Base-by-base conservation (phyloP, 176 grass and related monocot species). In the Musa beccarii region DNA sequence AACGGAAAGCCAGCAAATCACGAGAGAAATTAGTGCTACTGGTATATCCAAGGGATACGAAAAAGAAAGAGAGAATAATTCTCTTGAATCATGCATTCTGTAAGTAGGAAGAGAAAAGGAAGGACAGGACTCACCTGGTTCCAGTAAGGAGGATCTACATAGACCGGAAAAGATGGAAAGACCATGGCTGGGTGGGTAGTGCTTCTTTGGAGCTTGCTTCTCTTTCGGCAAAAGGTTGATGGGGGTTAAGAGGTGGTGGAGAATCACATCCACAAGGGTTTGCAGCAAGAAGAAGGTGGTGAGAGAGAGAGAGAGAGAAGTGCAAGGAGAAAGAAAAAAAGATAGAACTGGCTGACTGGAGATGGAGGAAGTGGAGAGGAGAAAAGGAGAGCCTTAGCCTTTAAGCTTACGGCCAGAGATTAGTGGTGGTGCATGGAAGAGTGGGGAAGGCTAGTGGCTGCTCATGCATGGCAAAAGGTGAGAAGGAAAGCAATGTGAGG, bases 71-170 rank as follows among this genome's bases (percentile, higher is more conserved):
- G 9, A 57, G 54, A 57, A 17, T 57, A 57, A 13, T 57, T 21
- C 20, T 62, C 2, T 62, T 15, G 17, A 19, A 19, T 62, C 15
- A 19, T 62, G 1, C 57, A 62, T 62, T 15, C 57, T 62, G 15
- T 21, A 62, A 9, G 57, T 15, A 62, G 57, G 20, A 62, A 13
- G 16, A 68, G 13, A 49, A 43, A 14, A 29, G 20, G 26, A 15
- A 68, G 26, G 12, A 43, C 24, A 71, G 14, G 8, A 51, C 1
- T 71, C 68, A 71, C 68, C 68, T 71, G 68, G 68, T 71, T 71
- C 68, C 29, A 71, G 50, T 71, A 52, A 26, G 68, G 68, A 21
- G 68, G 68, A 71, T 71, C 68, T 71, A 20, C 11, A 71, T 10
- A 71, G 16, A 71, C 28, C 11, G 68, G 68, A 71, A 71, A 49